Evolutionary conservation across 495 filamentous ascomycete species (phyloP), one percentile per base, ranked within the genome.

Genomic region (Aspergillus carlsbadensis): DNA sequence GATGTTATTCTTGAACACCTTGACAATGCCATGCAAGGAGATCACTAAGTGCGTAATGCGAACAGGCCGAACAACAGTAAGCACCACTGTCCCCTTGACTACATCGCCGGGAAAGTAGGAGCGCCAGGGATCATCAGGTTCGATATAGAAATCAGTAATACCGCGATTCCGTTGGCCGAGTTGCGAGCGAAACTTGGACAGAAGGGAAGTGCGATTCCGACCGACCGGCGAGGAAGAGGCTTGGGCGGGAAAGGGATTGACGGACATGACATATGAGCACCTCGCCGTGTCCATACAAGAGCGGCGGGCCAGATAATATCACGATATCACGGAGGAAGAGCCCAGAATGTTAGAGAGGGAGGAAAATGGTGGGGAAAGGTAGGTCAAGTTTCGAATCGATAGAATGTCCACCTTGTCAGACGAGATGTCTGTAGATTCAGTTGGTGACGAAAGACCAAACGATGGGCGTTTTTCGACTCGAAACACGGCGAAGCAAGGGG

Each of bases 11-110:
- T 89, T 92, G 74, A 85, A 92, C 33, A 96, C 91, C 69, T 90
- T 89, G 54, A 93, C 92, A 69, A 85, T 89, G 46, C 94, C 94
- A 71, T 96, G 89, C 40, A 98, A 78, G 61, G 85, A 83, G 52
- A 96, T 84, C 21, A 90, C 89, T 18, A 98, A 77, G 78, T 98
- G 94, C 14, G 93, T 97, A 60, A 97, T 86, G 65, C 90, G 84
- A 52, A 94, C 70, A 21, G 92, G 85, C 56, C 91, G 92, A 45
- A 89, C 79, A 44, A 94, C 85, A 43, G 86, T 90, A 49, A 98
- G 74, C 22, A 91, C 76, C 1, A 98, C 90, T 45, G 83, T 85
- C 39, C 94, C 94, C 57, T 76, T 83, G 47, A 87, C 78, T 17
- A 73, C 61, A 64, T 88, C 86, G 6, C 86, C 86, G 10, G 84